Conservation (phyloP, 257 asterid genomes). For the Scutellaria galericulata region DNA sequence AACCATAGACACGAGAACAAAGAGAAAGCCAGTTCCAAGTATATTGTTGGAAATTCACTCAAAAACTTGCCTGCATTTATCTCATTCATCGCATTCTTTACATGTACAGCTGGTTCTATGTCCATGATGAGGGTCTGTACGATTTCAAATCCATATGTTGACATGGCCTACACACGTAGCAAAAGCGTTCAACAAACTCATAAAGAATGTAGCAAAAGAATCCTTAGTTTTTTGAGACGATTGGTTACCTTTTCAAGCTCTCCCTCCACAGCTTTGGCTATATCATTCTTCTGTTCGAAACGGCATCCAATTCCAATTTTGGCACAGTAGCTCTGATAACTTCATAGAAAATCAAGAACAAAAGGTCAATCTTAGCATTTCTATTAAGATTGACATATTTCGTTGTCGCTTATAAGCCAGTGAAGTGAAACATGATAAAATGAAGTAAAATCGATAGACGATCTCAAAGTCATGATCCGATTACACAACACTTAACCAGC, state of each 20-base stretch:
- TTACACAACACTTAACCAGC: no score
- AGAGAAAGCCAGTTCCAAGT: no score
- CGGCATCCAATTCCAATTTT: conserved; percentile 40
- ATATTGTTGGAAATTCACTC: background rate
- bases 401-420: no score
- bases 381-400: background rate
- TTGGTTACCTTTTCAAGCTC: conserved; percentile 45
- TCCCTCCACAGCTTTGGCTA: conserved; percentile 48
- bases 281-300: conserved; percentile 50
- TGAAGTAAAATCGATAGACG: no score
- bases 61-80: conserved; percentile 40
- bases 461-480: no score
- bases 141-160: conserved; percentile 46
- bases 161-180: conserved; percentile 41
- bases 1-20: no score
- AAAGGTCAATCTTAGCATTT: background rate
- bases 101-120: conserved; percentile 45
- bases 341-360: conserved; percentile 1
- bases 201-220: background rate
- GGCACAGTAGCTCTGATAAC: conserved; percentile 52
- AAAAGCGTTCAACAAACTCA: background rate
- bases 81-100: conserved; percentile 49
- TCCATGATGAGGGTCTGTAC: conserved; percentile 53
- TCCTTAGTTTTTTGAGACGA: background rate
- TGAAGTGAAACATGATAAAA: no score